Evolutionary conservation across 140 eudicot species (phyloP), one percentile per base, ranked within the genome.

Genomic region (Ambrosia hybrid): DNA sequence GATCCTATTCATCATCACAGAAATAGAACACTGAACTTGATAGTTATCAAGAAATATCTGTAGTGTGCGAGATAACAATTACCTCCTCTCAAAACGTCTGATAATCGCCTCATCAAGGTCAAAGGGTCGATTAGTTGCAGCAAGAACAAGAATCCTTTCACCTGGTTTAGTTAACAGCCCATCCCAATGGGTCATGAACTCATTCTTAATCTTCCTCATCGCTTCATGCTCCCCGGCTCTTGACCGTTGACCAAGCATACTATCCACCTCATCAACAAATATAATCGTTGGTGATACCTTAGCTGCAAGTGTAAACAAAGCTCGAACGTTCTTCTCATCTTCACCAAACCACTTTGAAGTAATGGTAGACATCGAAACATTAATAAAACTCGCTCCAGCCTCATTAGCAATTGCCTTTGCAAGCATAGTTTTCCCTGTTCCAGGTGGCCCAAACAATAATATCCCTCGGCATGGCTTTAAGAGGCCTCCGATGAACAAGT

Each of bases 211-310:
- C 85, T 90, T 92, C 73, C 98, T 73, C 95, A 87, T 89, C 21
- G 98, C 96, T 82, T 92, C 98, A 82, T 92, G 98, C 81, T 92
- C 98, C 26, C 98, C 96, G n/a, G 89, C 85, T 70, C 92, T 89
- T 53, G 88, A 81, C 75, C 98, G 72, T 71, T 93, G 96, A 41
- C 96, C 96, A 45, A 93, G 88, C 98, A 89, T 93, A 79, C 98
- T 93, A 45, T 93, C 98, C 72, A 93, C 98, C 78, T 93, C 98
- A 60, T 93, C 98, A 8, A 93, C 93, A 80, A 93, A 93, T 34
- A 93, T 89, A 21, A 93, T 93, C 1, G 98, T 93, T 3, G 98
- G 98, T 1, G 98, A 87, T 4, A 93, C 98, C 71, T 93, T 93
- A 9, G 91, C 84, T 4, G 96, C 98, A 55, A 93, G 89, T 49